phyloP scores from a whole-genome alignment of 352 stramenopile genomes.

The Pythium myriotylum region DNA sequence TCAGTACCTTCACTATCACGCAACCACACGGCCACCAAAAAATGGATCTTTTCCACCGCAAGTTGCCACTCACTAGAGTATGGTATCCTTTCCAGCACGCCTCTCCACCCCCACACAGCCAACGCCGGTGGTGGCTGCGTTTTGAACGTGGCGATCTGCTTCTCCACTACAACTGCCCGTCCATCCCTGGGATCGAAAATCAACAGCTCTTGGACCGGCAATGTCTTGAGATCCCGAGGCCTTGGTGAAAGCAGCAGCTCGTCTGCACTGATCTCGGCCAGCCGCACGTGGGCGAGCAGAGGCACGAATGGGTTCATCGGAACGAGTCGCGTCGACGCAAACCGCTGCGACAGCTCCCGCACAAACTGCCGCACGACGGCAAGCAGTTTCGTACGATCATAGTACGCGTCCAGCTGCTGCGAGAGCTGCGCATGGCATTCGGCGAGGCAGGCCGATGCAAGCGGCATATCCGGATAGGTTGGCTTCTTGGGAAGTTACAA shows the following conservation, averaged over 20 bases:
- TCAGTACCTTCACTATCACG: slow-evolving; percentile 10
- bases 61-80: slow-evolving; percentile 16
- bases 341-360: slow-evolving; percentile 28
- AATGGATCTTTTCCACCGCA: not conserved
- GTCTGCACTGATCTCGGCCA: slow-evolving; percentile 28
- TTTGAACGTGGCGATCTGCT: slow-evolving; percentile 24
- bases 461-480: too few species aligned
- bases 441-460: not conserved
- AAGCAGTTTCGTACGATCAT: slow-evolving; percentile 40
- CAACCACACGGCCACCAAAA: slow-evolving; percentile 1
- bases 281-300: slow-evolving; percentile 39
- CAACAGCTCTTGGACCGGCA: slow-evolving; percentile 2
- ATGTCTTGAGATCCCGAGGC: slow-evolving; percentile 30
- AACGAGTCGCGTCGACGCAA: slow-evolving; percentile 32
- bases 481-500: too few species aligned
- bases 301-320: slow-evolving; percentile 41
- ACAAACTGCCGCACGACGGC: slow-evolving; percentile 40
- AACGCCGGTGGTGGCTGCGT: not conserved
- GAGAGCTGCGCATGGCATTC: slow-evolving; percentile 28
- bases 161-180: not conserved
- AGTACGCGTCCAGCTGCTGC: slow-evolving; percentile 46
- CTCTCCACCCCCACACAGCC: slow-evolving; percentile 13
- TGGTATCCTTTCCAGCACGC: slow-evolving; percentile 12
- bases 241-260: slow-evolving; percentile 21
- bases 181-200: slow-evolving; percentile 11